phyloP scores from a whole-genome alignment of 768 basidiomycete species.

The Lactarius akahatsu region DNA sequence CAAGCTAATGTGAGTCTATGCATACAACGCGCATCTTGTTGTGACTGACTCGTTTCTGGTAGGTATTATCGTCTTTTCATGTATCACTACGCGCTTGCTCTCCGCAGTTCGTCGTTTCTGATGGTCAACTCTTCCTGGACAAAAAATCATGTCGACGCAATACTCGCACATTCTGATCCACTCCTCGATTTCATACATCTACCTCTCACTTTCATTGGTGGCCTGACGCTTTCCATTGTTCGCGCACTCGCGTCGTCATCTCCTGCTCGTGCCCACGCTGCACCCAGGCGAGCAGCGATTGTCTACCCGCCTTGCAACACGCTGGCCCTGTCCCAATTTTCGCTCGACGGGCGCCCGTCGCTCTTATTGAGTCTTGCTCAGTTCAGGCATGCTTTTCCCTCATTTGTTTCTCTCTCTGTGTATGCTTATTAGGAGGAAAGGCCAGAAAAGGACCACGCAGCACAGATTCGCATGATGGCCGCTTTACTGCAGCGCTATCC shows the following conservation, averaged over 20 bases:
- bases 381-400: conserved; percentile 64
- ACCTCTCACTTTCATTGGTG: conserved; percentile 13
- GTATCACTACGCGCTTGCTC: conserved; percentile 72
- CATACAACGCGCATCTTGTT: background rate
- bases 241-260: background rate
- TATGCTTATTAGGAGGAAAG: conserved; percentile 39
- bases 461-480: conserved; percentile 72
- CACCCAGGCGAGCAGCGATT: conserved; percentile 41
- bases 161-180: conserved; percentile 58
- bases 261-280: conserved; percentile 8
- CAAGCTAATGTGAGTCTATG: conserved; percentile 59
- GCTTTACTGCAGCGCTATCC: conserved; percentile 59
- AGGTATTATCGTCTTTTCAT: conserved; percentile 92
- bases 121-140: conserved; percentile 99
- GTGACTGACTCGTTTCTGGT: background rate
- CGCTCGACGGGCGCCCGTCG: conserved; percentile 53
- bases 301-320: conserved; percentile 96
- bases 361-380: conserved; percentile 88
- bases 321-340: conserved; percentile 58
- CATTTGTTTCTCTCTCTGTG: background rate
- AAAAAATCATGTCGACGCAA: conserved; percentile 72
- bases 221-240: background rate
- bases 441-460: conserved; percentile 91
- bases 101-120: conserved; percentile 69
- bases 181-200: conserved; percentile 48